Evolutionary conservation across 371 early-diverging fungal genomes (phyloP).

Genomic region (Syncephalastrum monosporum): DNA sequence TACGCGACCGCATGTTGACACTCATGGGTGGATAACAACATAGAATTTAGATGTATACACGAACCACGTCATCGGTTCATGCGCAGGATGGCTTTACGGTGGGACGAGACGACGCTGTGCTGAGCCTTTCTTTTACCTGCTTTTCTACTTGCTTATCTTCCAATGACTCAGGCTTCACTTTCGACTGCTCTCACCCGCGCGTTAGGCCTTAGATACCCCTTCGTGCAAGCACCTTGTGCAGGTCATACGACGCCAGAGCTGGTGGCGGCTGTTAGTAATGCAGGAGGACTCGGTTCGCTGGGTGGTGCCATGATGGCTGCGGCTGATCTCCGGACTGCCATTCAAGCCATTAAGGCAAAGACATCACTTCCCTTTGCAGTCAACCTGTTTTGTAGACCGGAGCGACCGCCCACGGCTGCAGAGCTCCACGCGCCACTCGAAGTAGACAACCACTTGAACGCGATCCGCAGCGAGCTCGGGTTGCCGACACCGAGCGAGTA

Average conservation of each 20-base stretch:
- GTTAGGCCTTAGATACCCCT: constrained; percentile 30
- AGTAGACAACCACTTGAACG: constrained; percentile 24
- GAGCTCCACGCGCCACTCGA: constrained; percentile 23
- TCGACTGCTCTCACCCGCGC: constrained; percentile 17
- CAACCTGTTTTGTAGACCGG: constrained; percentile 39
- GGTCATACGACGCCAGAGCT: constrained; percentile 35
- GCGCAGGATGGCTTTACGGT: too few relatives aligned
- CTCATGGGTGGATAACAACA: too few relatives aligned
- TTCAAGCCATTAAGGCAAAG: constrained; percentile 30
- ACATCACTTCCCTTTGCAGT: constrained; percentile 40
- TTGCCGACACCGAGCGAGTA: constrained; percentile 24
- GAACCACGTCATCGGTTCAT: too few relatives aligned
- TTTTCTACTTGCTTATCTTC: not conserved
- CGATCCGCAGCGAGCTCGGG: constrained; percentile 28
- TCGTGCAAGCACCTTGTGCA: constrained; percentile 46
- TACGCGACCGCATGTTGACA: too few relatives aligned
- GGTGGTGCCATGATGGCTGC: constrained; percentile 37
- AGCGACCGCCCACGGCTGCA: constrained; percentile 13
- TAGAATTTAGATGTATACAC: too few relatives aligned
- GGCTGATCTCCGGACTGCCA: constrained; percentile 25
- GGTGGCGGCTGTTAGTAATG: constrained; percentile 39
- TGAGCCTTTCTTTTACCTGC: not conserved
- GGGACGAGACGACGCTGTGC: too few relatives aligned
- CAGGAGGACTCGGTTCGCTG: constrained; percentile 42
- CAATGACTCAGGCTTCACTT: not conserved